A percentile compares a stretch with the other conserved stretches of the same genome.
These are phyloP conservation scores for Senna tora DNA, from an alignment of 306 rosid genomes.

Conservation along the genomic window DNA sequence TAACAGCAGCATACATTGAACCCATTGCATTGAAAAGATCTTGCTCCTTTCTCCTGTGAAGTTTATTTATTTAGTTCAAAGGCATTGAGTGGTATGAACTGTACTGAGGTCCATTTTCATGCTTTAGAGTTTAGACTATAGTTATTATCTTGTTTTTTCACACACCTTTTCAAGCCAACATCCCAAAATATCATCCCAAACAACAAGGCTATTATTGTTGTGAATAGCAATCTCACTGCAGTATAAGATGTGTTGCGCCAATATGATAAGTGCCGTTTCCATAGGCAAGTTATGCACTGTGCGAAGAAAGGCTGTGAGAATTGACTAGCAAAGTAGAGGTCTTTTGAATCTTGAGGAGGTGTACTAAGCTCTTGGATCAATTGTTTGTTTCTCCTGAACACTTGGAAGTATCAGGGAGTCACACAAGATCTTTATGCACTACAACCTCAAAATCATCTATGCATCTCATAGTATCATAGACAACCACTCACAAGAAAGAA, in stretches of 20 bases:
- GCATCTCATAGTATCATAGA: too few relatives aligned
- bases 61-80: not conserved
- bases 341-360: constrained; percentile 14
- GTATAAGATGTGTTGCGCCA: constrained; percentile 28
- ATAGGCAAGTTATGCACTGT: constrained; percentile 17
- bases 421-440: too few relatives aligned
- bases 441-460: too few relatives aligned
- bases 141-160: not conserved
- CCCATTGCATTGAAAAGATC: constrained; percentile 59
- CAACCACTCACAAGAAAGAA: too few relatives aligned
- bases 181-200: constrained; percentile 25
- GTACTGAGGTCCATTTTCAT: not conserved
- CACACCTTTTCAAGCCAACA: constrained; percentile 25
- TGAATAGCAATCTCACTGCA: constrained; percentile 23
- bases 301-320: not conserved
- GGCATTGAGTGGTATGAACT: not conserved
- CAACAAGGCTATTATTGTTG: constrained; percentile 25
- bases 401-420: not conserved
- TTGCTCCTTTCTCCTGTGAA: constrained; percentile 42
- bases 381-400: constrained; percentile 26
- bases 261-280: constrained; percentile 28
- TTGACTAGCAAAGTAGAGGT: constrained; percentile 2
- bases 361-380: constrained; percentile 17
- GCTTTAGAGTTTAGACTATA: too few relatives aligned
- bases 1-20: constrained; percentile 55